Evolutionary conservation across 441 rosid genomes (phyloP), one percentile per base, ranked within the genome.

Genomic region (Pelargonium citronellum): DNA sequence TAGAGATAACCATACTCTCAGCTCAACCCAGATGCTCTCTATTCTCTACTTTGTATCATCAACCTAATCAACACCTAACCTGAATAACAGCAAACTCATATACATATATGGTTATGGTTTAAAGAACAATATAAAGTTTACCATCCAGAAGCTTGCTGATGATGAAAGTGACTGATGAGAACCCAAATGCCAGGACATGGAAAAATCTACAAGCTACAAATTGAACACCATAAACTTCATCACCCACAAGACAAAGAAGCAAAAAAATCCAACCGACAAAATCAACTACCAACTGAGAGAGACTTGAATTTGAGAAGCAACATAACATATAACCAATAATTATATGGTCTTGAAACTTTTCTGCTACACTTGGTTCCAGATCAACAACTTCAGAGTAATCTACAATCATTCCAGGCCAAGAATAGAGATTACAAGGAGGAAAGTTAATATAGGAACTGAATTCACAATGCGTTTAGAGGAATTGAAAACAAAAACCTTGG

Each of bases 381-480:
- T 79, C 82, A 68, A 71, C 76, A 58, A 77, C 85, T 72, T 84
- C 83, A 22, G 58, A 41, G 70, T 67, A 72, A 79, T 77, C 84
- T 78, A 84, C 83, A 76, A 39, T 71, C 66, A 66, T 72, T 77
- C 51, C 70, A 71, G 80, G 73, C 68, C 78, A 75, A 67, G 57
- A 69, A 73, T 22, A 47, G 69, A 73, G 71, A 75, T 64, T 66
- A 69, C 75, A 71, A 9, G 53, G 43, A 47, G 57, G 9, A 6
- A 4, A 22, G 67, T 37, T 10, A 24, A 71, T 55, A 22, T n/a
- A 66, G 64, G 70, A 69, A 68, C 44, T 55, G 1, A 72, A 62
- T 68, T 46, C 66, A 58, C 7, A 37, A 11, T 13, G 44, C 8
- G 22, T 24, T 24, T 13, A 7, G 60, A 39, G 24, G 11, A 19